Evolutionary conservation across 2,329 filamentous ascomycete genomes (phyloP).

Genomic region (Neoarthrinium moseri): DNA sequence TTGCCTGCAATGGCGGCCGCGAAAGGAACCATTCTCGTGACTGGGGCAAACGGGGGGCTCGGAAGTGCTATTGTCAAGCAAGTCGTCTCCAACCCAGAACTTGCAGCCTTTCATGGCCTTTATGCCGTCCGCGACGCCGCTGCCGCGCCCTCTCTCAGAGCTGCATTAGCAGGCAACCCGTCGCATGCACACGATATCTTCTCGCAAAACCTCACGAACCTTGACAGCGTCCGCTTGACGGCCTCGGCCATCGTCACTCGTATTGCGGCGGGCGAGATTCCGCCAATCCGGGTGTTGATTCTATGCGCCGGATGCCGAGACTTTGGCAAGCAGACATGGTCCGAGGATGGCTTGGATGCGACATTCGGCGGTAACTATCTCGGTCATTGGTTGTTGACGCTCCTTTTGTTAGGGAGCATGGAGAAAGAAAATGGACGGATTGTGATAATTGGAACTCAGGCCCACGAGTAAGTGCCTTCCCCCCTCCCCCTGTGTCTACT

Average conservation of each 20-base stretch:
- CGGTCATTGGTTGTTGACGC: slow-evolving; percentile 22
- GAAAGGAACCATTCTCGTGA: slow-evolving; percentile 1
- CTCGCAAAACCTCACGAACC: neutral
- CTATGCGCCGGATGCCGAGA: slow-evolving; percentile 30
- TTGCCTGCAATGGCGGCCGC: neutral
- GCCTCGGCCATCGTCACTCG: slow-evolving; percentile 1
- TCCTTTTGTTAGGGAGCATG: slow-evolving; percentile 23
- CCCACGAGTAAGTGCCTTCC: slow-evolving; percentile 30
- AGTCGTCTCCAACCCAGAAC: neutral
- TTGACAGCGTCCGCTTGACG: neutral
- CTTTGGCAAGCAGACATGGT: slow-evolving; percentile 16
- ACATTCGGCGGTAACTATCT: slow-evolving; percentile 23
- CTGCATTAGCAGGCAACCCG: neutral
- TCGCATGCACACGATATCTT: neutral
- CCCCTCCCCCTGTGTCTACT: neutral
- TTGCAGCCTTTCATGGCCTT: neutral
- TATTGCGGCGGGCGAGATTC: slow-evolving; percentile 22
- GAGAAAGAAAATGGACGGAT: slow-evolving; percentile 17
- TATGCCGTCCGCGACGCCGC: neutral
- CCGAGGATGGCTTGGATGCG: slow-evolving; percentile 19
- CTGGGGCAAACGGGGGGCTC: neutral
- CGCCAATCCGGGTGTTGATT: slow-evolving; percentile 37
- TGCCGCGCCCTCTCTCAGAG: neutral
- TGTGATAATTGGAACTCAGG: slow-evolving; percentile 17
- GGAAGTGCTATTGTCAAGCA: neutral